These are phyloP conservation scores for Mycena galopus DNA, from an alignment of 768 basidiomycete species.

Conservation along the genomic window DNA sequence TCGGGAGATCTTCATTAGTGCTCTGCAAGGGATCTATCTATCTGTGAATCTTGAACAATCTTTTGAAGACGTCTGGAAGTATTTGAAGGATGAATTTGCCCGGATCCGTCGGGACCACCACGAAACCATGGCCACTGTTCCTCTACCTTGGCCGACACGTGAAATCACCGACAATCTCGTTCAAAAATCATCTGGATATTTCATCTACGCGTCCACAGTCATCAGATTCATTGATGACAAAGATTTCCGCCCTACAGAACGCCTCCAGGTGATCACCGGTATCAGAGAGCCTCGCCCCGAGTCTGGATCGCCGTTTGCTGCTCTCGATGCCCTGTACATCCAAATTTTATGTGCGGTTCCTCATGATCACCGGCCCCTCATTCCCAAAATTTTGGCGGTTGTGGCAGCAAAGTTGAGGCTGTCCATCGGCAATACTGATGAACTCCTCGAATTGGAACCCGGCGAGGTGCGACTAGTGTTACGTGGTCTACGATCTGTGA, in stretches of 20 bases:
- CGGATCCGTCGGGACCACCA: neutral
- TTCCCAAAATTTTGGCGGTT: neutral
- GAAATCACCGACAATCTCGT: conserved; percentile 30
- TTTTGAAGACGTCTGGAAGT: conserved; percentile 37
- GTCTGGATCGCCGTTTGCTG: neutral
- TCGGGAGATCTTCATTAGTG: conserved; percentile 20
- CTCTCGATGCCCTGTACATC: neutral
- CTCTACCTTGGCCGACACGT: conserved; percentile 38
- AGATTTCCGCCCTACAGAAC: neutral
- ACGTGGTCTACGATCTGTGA: neutral
- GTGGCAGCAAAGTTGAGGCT: neutral
- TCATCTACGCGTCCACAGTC: conserved; percentile 36
- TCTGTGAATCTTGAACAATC: neutral
- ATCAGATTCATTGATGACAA: neutral
- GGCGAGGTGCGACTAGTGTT: neutral
- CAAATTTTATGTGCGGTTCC: neutral
- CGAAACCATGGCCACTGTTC: neutral
- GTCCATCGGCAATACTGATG: neutral
- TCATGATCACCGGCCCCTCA: neutral
- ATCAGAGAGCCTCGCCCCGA: neutral
- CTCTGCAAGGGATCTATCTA: neutral
- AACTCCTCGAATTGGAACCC: neutral
- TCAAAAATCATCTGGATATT: conserved; percentile 33
- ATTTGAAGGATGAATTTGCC: neutral
- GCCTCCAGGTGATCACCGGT: neutral